These are phyloP conservation scores for Linnemannia zychae DNA, from an alignment of 192 early-diverging fungal species.

Conservation along the genomic window DNA sequence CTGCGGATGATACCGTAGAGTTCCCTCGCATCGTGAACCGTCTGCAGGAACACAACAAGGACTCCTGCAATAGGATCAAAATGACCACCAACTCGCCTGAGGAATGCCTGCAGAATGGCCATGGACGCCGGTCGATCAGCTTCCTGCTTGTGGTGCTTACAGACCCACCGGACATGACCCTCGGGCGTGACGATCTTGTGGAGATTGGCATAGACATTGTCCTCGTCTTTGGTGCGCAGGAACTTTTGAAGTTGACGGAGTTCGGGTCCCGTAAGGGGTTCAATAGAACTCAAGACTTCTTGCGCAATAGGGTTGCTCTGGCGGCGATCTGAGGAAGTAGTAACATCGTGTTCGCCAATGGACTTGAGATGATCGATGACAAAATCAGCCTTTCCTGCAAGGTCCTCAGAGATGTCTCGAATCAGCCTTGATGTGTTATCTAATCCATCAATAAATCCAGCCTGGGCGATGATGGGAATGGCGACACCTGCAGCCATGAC, in stretches of 20 bases:
- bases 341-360: background rate
- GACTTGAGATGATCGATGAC: background rate
- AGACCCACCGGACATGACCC: background rate
- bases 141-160: background rate
- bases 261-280: background rate
- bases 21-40: background rate
- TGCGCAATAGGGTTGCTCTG: background rate
- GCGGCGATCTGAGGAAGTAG: background rate
- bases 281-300: background rate
- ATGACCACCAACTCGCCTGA: background rate
- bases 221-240: background rate
- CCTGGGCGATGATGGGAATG: background rate
- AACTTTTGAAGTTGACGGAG: slow-evolving; percentile 6
- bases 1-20: background rate
- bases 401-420: background rate
- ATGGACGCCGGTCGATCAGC: background rate
- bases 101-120: background rate
- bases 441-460: background rate
- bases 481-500: background rate
- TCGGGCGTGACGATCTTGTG: slow-evolving; percentile 6
- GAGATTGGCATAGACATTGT: slow-evolving; percentile 3
- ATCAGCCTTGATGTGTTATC: background rate
- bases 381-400: background rate
- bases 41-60: background rate
- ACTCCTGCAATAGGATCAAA: background rate